A percentile compares a stretch with the other conserved stretches of the same genome.
Conservation (phyloP, 345 rosid species). For the Xanthoceras sorbifolium region DNA sequence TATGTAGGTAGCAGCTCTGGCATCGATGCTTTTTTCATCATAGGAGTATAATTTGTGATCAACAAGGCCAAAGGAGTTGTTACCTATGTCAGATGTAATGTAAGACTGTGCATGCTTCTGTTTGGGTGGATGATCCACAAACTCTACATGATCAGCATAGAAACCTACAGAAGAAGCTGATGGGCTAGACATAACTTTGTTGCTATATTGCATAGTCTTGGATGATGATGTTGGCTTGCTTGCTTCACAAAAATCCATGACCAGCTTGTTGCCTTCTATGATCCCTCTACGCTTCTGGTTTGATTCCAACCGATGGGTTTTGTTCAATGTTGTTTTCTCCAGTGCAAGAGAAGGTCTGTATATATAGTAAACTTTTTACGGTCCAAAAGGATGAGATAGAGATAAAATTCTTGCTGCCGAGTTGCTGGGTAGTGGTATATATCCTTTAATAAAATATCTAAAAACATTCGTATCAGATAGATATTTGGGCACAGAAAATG, state of each 20-base stretch:
- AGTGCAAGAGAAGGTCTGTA: not conserved
- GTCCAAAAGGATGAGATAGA: not conserved
- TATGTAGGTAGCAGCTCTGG: conserved; percentile 26
- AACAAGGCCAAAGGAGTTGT: not conserved
- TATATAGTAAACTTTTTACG: not conserved
- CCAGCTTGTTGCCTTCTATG: conserved; percentile 1
- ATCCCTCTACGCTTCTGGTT: conserved; percentile 7
- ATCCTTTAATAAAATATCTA: conserved; percentile 4
- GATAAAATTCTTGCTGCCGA: not conserved
- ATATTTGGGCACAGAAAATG: not conserved
- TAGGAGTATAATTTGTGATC: not conserved
- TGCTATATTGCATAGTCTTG: not conserved
- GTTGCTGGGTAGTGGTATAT: no score
- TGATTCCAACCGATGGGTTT: conserved; percentile 4
- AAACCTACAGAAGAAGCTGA: not conserved
- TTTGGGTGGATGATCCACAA: not conserved
- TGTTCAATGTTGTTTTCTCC: not conserved
- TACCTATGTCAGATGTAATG: not conserved
- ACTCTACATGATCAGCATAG: not conserved
- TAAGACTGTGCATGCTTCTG: not conserved
- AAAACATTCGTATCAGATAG: not conserved
- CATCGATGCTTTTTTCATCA: conserved; percentile 20
- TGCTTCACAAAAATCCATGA: conserved; percentile 19
- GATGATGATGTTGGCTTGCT: conserved; percentile 9
- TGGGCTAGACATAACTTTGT: not conserved